Percentiles rank a stretch among this genome's conserved stretches.
phyloP scores from a whole-genome alignment of 1,139 yeast genomes.

The Pichia inconspicua region DNA sequence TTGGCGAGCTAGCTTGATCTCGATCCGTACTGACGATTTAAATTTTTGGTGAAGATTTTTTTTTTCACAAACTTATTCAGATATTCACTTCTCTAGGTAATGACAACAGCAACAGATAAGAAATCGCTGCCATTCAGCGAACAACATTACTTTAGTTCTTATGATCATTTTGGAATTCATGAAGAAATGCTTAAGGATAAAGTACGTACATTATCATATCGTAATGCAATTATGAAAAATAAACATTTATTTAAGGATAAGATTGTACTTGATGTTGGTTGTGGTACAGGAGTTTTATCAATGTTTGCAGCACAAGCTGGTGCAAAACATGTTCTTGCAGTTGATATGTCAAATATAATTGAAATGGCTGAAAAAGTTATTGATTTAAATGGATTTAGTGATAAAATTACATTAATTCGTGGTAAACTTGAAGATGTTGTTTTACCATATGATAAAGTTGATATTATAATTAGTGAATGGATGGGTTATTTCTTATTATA shows the following conservation, averaged over 20 bases:
- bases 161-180: slow-evolving; percentile 96
- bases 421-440: slow-evolving; percentile 94
- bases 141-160: slow-evolving; percentile 89
- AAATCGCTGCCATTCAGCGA: slow-evolving; percentile 53
- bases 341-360: slow-evolving; percentile 94
- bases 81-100: background rate
- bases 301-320: slow-evolving; percentile 99
- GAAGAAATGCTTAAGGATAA: slow-evolving; percentile 98
- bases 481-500: slow-evolving; percentile 96
- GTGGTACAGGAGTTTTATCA: slow-evolving; percentile 95
- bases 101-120: slow-evolving; percentile 36
- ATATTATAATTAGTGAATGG: slow-evolving; percentile 96
- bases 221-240: slow-evolving; percentile 90
- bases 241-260: slow-evolving; percentile 85
- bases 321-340: slow-evolving; percentile 93
- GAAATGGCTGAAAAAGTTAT: slow-evolving; percentile 88
- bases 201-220: slow-evolving; percentile 83
- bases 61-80: background rate
- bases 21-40: too few species aligned
- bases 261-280: slow-evolving; percentile 95
- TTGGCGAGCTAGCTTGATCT: too few species aligned
- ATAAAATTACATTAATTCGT: slow-evolving; percentile 79
- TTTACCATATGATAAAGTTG: slow-evolving; percentile 75
- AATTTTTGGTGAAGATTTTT: background rate
- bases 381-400: slow-evolving; percentile 73